A percentile compares a stretch with the other conserved stretches of the same genome.
Evolutionary conservation across 331 rosid genomes (phyloP).

Genomic region (Telfairia occidentalis): DNA sequence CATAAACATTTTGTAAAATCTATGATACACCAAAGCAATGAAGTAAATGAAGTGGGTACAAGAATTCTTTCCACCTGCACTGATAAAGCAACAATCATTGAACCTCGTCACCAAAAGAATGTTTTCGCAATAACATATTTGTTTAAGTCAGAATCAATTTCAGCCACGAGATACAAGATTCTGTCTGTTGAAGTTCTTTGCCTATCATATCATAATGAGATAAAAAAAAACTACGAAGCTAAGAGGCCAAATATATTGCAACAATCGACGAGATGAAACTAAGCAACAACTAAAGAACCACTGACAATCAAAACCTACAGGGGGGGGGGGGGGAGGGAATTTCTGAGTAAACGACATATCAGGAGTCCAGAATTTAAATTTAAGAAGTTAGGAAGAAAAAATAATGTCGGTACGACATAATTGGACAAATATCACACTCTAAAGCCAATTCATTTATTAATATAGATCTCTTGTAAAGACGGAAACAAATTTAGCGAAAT

Average conservation of each 20-base stretch:
- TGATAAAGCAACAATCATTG: not conserved
- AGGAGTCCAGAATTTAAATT: not conserved
- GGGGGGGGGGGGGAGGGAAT: not conserved
- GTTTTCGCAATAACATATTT: not conserved
- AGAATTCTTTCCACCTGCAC: not conserved
- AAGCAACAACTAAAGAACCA: conserved; percentile 1
- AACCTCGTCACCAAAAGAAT: not conserved
- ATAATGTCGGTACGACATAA: not conserved
- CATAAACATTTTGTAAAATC: not conserved
- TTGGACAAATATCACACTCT: not conserved
- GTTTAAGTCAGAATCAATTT: not conserved
- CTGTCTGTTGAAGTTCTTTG: not conserved
- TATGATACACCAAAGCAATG: not conserved
- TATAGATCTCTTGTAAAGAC: not conserved
- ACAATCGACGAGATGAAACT: not conserved
- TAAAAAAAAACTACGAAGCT: not conserved
- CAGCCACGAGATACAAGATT: not conserved
- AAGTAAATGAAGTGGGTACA: not conserved
- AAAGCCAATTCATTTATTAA: not conserved
- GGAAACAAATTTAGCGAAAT: conserved; percentile 1
- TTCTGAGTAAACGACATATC: not conserved
- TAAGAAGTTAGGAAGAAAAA: not conserved
- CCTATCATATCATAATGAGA: not conserved
- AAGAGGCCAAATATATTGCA: not conserved
- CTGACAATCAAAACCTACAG: not conserved